phyloP scores from a whole-genome alignment of 176 grass and related monocot species.

The Ensete glaucum region DNA sequence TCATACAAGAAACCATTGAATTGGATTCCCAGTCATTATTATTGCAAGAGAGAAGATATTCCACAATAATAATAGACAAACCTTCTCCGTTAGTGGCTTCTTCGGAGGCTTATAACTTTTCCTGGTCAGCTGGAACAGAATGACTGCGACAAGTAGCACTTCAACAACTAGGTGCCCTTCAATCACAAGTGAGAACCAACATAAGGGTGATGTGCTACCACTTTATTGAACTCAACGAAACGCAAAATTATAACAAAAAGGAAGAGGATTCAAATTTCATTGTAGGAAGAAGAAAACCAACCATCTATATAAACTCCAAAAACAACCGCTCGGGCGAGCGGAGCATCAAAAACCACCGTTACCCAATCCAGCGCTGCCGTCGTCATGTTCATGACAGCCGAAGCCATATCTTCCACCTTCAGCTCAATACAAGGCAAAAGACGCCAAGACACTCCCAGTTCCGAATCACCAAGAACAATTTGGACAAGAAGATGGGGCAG shows the following conservation, averaged over 20 bases:
- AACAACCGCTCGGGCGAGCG: constrained; percentile 62
- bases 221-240: background rate
- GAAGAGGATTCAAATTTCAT: background rate
- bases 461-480: background rate
- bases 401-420: constrained; percentile 28
- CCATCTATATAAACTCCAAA: constrained; percentile 90
- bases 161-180: constrained; percentile 91
- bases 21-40: too few relatives aligned
- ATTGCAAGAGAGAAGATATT: background rate
- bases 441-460: too few relatives aligned
- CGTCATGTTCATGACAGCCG: constrained; percentile 56
- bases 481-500: too few relatives aligned
- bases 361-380: constrained; percentile 43
- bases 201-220: constrained; percentile 20
- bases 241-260: background rate
- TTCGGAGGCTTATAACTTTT: constrained; percentile 96
- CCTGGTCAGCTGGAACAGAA: constrained; percentile 83
- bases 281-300: constrained; percentile 19
- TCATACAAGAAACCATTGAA: background rate
- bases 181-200: constrained; percentile 14
- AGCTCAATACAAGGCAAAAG: background rate
- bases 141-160: constrained; percentile 74
- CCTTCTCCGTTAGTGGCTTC: constrained; percentile 85
- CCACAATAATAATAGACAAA: constrained; percentile 3
- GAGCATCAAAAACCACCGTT: constrained; percentile 61